Percentiles rank a stretch among this genome's conserved stretches.
Conservation (phyloP, 1,139 yeast species). For the Yamadazyma taylorii region DNA sequence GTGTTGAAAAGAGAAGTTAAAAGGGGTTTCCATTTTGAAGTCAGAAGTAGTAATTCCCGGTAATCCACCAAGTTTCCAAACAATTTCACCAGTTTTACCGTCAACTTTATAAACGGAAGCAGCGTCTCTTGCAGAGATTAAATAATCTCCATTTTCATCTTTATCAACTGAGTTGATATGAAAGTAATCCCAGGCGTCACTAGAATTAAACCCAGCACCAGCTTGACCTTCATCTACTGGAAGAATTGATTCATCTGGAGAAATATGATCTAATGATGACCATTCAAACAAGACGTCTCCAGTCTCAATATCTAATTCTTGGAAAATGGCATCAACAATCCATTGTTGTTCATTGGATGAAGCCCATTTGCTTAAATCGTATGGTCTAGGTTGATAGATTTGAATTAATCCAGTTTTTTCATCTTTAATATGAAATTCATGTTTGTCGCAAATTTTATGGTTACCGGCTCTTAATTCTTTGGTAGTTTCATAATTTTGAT, state of each 20-base stretch:
- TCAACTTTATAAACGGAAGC: conserved; percentile 34
- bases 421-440: conserved; percentile 32
- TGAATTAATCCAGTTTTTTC: conserved; percentile 29
- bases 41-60: conserved; percentile 24
- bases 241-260: conserved; percentile 30
- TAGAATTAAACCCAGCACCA: conserved; percentile 31
- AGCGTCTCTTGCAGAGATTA: conserved; percentile 36
- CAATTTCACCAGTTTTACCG: conserved; percentile 36
- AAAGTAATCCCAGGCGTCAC: conserved; percentile 43
- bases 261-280: conserved; percentile 37
- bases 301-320: conserved; percentile 35
- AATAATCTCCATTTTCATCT: conserved; percentile 35
- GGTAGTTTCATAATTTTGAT: conserved; percentile 26
- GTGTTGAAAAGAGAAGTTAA: conserved; percentile 37
- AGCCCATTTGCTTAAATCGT: conserved; percentile 27
- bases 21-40: conserved; percentile 18
- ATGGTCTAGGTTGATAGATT: conserved; percentile 30
- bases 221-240: conserved; percentile 28
- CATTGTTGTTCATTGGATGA: conserved; percentile 27
- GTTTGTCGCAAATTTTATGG: conserved; percentile 31
- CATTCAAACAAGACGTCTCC: conserved; percentile 39
- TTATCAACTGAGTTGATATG: conserved; percentile 44
- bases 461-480: conserved; percentile 33
- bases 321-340: conserved; percentile 33
- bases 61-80: conserved; percentile 34